Evolutionary conservation across 129 eudicot species (phyloP).

Genomic region (Calendula officinalis): DNA sequence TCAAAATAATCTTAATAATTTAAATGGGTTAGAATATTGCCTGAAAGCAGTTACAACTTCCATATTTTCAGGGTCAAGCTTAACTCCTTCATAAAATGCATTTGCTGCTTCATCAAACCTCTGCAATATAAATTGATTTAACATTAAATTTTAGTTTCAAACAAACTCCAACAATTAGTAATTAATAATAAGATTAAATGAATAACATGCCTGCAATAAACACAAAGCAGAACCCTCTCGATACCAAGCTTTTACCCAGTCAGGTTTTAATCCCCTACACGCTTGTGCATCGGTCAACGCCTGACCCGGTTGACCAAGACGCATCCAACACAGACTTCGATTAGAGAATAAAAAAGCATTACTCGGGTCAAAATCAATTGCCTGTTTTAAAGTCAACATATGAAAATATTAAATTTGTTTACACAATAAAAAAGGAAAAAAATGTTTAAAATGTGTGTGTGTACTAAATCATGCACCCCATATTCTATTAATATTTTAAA

Average conservation of each 20-base stretch:
- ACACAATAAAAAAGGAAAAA: too few relatives aligned
- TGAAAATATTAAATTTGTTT: not conserved
- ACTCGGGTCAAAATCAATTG: conserved; percentile 81
- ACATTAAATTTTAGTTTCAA: not conserved
- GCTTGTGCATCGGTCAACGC: conserved; percentile 85
- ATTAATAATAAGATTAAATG: not conserved
- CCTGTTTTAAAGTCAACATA: conserved; percentile 48
- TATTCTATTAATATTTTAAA: too few relatives aligned
- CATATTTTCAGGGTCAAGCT: conserved; percentile 86
- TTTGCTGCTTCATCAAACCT: conserved; percentile 95
- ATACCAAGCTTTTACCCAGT: conserved; percentile 91
- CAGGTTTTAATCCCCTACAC: conserved; percentile 73
- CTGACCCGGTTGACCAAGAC: conserved; percentile 85
- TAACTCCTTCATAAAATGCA: conserved; percentile 90
- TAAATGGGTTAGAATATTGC: conserved; percentile 27
- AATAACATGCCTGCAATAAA: conserved; percentile 63
- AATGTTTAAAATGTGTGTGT: too few relatives aligned
- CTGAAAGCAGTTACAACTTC: conserved; percentile 93
- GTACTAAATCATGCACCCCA: too few relatives aligned
- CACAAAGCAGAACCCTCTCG: conserved; percentile 95
- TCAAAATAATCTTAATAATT: too few relatives aligned
- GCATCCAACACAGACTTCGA: conserved; percentile 93
- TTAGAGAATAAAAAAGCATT: conserved; percentile 78
- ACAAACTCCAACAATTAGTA: not conserved
- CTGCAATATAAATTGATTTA: conserved; percentile 38